Percentiles rank a stretch among this genome's conserved stretches.
phyloP scores from a whole-genome alignment of 2,329 filamentous ascomycete species.

The Exophiala sideris region DNA sequence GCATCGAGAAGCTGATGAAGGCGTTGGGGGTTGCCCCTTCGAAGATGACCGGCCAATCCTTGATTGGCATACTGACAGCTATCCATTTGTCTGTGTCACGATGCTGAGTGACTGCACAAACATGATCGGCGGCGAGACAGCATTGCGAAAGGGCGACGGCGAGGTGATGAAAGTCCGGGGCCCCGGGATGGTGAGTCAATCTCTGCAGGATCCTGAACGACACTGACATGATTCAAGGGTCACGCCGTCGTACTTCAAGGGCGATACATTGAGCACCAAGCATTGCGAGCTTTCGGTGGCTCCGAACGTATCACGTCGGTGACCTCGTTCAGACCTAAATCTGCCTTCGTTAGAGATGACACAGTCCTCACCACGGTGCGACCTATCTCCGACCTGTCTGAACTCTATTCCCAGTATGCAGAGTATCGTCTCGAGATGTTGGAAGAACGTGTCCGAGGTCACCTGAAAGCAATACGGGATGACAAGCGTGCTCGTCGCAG shows the following conservation, averaged over 20 bases:
- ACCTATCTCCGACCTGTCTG: slow-evolving; percentile 54
- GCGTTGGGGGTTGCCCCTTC: slow-evolving; percentile 25
- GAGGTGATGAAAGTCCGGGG: slow-evolving; percentile 45
- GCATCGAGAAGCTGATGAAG: slow-evolving; percentile 25
- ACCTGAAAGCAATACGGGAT: slow-evolving; percentile 38
- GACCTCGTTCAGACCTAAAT: slow-evolving; percentile 62
- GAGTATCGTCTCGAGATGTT: slow-evolving; percentile 63
- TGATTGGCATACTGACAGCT: slow-evolving; percentile 52
- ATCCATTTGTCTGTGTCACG: slow-evolving; percentile 52
- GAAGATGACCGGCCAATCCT: slow-evolving; percentile 38
- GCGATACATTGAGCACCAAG: slow-evolving; percentile 64
- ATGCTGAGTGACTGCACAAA: slow-evolving; percentile 49
- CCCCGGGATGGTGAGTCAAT: slow-evolving; percentile 39
- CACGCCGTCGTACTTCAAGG: slow-evolving; percentile 66
- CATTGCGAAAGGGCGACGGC: slow-evolving; percentile 54
- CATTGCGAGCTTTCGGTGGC: slow-evolving; percentile 56
- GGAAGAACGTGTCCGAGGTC: slow-evolving; percentile 53
- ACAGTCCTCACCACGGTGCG: slow-evolving; percentile 60
- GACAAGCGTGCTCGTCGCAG: slow-evolving; percentile 33
- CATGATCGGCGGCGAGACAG: slow-evolving; percentile 57
- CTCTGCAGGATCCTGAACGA: slow-evolving; percentile 5
- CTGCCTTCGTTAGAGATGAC: slow-evolving; percentile 55
- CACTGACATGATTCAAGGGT: slow-evolving; percentile 43
- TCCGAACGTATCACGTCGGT: slow-evolving; percentile 64
- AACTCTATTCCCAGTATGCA: slow-evolving; percentile 60